phyloP scores from a whole-genome alignment of 1,284 basidiomycete genomes.

The Singerocomus rubriflavus region DNA sequence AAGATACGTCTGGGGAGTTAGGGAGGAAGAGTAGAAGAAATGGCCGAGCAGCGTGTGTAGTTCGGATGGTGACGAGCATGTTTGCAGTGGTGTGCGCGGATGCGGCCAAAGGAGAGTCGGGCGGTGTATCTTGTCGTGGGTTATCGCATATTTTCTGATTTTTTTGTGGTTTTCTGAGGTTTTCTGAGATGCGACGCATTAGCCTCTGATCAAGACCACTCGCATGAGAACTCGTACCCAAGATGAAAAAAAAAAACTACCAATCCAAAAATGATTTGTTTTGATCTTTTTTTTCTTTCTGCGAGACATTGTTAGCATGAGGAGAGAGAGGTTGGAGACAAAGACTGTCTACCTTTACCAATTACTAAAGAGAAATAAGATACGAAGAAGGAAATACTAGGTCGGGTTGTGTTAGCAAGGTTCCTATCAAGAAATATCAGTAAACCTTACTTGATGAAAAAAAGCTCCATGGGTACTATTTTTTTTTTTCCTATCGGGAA shows the following conservation, averaged over 20 bases:
- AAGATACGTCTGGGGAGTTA: not conserved
- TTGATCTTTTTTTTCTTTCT: not conserved
- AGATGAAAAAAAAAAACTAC: not conserved
- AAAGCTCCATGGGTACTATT: not conserved
- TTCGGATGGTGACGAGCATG: not conserved
- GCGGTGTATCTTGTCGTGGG: not conserved
- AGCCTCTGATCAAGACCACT: not conserved
- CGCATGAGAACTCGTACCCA: not conserved
- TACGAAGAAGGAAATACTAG: not conserved
- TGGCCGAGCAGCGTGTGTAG: not conserved
- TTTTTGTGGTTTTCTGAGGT: slow-evolving; percentile 1
- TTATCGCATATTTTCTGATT: slow-evolving; percentile 7
- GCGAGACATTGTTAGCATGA: not conserved
- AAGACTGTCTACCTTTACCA: not conserved
- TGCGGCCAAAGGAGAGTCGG: not conserved
- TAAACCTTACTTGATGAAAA: not conserved
- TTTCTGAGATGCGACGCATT: not conserved
- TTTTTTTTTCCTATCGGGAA: not conserved
- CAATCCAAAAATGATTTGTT: not conserved
- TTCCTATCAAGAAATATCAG: not conserved
- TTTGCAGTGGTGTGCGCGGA: not conserved
- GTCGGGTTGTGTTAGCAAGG: not conserved
- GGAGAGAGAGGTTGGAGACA: no score
- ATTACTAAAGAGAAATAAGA: not conserved
- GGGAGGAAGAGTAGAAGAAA: not conserved